Base-by-base conservation (phyloP, 2,329 filamentous ascomycete genomes). In the Pseudopithomyces chartarum region DNA sequence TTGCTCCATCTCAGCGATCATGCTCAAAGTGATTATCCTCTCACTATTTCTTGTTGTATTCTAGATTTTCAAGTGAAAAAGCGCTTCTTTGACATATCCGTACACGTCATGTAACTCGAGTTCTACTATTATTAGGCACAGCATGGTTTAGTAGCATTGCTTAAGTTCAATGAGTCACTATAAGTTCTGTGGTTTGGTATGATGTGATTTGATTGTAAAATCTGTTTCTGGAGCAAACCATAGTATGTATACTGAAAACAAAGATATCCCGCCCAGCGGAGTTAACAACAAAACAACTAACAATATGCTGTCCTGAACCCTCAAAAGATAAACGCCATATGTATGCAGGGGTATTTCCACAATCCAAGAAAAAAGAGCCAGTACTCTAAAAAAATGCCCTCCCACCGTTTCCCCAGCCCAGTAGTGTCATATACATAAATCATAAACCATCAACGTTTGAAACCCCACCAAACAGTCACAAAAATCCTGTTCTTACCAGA, bases 331-430 rank as follows among this genome's bases (percentile, higher is more conserved):
- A 50, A 55, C 52, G 45, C 52, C 52, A 44, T 36, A 52, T 52
- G 44, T 51, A 56, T 56, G 54, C 54, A 52, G 47, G 54, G 54
- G 54, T 56, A 56, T 56, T 44, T 39, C 48, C 54, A 23, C 26
- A 40, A 32, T 44, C 44, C 42, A 43, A 42, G 43, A 10, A 13
- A 46, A 42, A 40, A 44, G 13, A 32, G 17, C 49, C n/a, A n/a
- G n/a, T n/a, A n/a, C 20, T 44, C 49, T 40, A 26, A 36, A 19
- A 29, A 29, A 29, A 29, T 29, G 26, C 4, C 17, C 29, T 12
- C 39, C 42, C 29, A 36, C n/a, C 19, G 13, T 20, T 47, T n/a
- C n/a, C 20, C 15, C 29, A 46, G 22, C 32, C 15, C 29, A 46
- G 22, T 19, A 34, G 40, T 42, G 36, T 23, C 17, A 56, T 44